A percentile compares a stretch with the other conserved stretches of the same genome.
Evolutionary conservation across 1,284 basidiomycete genomes (phyloP).

Genomic region (Neonothopanus nambi): DNA sequence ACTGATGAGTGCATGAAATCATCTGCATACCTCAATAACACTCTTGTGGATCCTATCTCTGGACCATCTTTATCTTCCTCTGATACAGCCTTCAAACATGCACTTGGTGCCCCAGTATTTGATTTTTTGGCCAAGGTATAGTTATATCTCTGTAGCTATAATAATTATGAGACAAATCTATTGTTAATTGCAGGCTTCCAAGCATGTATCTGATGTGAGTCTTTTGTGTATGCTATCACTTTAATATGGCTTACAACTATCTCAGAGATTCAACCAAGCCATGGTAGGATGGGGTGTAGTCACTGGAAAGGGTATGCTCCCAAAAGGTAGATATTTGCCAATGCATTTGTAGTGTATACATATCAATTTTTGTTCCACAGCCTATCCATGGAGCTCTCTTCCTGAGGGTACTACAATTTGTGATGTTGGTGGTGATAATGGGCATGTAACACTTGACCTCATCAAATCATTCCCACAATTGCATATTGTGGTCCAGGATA

Average conservation of each 20-base stretch:
- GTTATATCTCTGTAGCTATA: neutral
- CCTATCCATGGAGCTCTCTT: constrained; percentile 27
- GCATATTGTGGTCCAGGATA: constrained; percentile 31
- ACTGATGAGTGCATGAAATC: constrained; percentile 30
- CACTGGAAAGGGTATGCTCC: constrained; percentile 26
- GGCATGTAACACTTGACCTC: constrained; percentile 28
- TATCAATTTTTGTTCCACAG: neutral
- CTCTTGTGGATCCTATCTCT: no score
- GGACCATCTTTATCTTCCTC: constrained; percentile 24
- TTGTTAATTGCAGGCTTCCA: neutral
- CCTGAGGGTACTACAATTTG: constrained; percentile 25
- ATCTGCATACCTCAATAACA: constrained; percentile 24
- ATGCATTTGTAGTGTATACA: neutral
- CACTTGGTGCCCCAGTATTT: constrained; percentile 23
- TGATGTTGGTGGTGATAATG: constrained; percentile 35
- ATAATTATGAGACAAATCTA: neutral
- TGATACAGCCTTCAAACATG: constrained; percentile 25
- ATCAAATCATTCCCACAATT: constrained; percentile 28
- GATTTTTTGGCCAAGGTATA: constrained; percentile 22
- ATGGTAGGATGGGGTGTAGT: constrained; percentile 31
- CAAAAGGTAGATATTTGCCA: constrained; percentile 21
- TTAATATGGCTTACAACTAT: no score
- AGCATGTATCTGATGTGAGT: no score
- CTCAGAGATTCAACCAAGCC: constrained; percentile 25
- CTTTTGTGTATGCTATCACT: no score